Base-by-base conservation (phyloP, 2,329 filamentous ascomycete species). In the Colletotrichum acutatum region DNA sequence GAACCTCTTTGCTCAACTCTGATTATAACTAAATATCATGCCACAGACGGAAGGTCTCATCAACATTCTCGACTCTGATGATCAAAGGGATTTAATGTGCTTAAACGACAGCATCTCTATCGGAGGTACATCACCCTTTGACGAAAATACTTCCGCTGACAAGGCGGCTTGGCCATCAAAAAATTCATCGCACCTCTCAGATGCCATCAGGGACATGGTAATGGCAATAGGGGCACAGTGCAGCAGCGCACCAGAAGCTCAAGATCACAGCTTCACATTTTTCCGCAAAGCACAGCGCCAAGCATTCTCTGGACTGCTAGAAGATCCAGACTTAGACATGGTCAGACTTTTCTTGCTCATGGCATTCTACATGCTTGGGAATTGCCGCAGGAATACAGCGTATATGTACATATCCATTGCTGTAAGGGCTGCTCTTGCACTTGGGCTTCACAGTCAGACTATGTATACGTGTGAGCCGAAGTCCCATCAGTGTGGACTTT, bases 261-360 rank as follows among this genome's bases (percentile, higher is more conserved):
- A 49, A 49, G 19, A 49, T 49, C 42, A 49, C 42, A 49, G 42
- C 42, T 49, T 49, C 19, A 22, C 42, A 9, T 49, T 49, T 11
- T 49, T 49, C 11, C 42, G 42, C 42, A 49, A 49, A 22, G 42
- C 42, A 49, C 1, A 80, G 19, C 19, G 19, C 8, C 42, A 49
- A 49, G 42, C 42, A 9, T 49, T 49, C 5, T 49, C 42, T n/a
- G 42, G 42, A 4, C 19, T 49, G 19, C 19, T 49, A 22, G 42
- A 49, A 49, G 42, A 49, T 19, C 42, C 42, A 49, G 42, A 49
- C 42, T 49, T 49, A 8, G 42, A 49, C 42, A 49, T 49, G 42
- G 42, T 49, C 19, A 49, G 42, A 22, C 7, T 49, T 9, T 49
- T 49, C 19, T 8, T 49, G 19, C 42, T 49, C 42, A 49, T 49